Evolutionary conservation across 345 rosid genomes (phyloP), one percentile per base, ranked within the genome.

Genomic region (Pelargonium nanum): DNA sequence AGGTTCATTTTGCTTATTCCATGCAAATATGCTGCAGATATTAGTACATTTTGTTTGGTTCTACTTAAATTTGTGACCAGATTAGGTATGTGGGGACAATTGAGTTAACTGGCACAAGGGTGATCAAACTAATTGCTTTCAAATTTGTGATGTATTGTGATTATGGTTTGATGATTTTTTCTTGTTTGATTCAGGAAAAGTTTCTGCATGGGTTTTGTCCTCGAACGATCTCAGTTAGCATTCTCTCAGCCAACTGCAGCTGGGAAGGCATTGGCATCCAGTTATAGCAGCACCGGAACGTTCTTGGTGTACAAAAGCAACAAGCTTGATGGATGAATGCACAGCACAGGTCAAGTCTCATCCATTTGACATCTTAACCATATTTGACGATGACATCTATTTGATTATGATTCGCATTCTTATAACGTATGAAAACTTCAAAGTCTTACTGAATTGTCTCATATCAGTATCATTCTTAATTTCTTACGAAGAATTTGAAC

Each of bases 171-270:
- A 26, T 30, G 7, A 19, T 24, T n/a, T 24, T 1, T 10, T 22
- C 22, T 8, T 8, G 7, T 56, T 19, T 55, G 16, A 55, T 19
- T 17, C 90, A 88, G 95, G 84, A 83, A 68, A 72, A 85, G 80
- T 70, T 89, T 89, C 65, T 65, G 72, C 67, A 61, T 16, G 58
- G 86, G 78, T 15, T 58, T 61, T 57, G 67, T 57, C 32, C 65
- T 81, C 26, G 83, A 84, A 21, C 75, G 69, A 68, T 74, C 83
- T 64, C 73, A 82, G 72, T 0, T 89, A 56, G 96, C 99, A 61
- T 87, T 93, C 70, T 93, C 91, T 40, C 80, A 84, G 24, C 93
- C 97, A 59, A 85, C 78, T 54, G 73, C 82, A 19, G 74, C 82
- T 0, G 97, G 95, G 64, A 80, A 72, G 75, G 81, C 85, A 9